phyloP scores from a whole-genome alignment of 352 stramenopile genomes.

The Phytophthora uliginosa region DNA sequence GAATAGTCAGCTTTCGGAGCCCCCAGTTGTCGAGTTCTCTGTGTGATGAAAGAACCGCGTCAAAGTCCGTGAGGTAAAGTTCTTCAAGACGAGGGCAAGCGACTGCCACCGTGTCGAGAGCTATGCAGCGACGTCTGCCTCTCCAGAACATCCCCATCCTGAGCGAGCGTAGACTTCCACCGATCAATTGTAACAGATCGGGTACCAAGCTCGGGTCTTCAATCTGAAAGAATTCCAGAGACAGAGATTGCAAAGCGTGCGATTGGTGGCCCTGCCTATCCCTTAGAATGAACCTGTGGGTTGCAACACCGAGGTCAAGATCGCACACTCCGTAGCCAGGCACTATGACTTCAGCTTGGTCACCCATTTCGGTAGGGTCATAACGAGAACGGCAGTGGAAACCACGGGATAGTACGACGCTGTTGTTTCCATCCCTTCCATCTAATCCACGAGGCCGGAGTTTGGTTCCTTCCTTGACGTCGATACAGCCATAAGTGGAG shows the following conservation, averaged over 20 bases:
- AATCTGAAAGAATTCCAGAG: conserved; percentile 21
- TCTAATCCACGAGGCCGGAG: background rate
- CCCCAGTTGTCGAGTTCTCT: conserved; percentile 7
- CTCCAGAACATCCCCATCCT: background rate
- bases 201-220: conserved; percentile 7
- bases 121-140: background rate
- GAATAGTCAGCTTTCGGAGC: conserved; percentile 18
- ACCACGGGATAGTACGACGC: background rate
- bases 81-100: conserved; percentile 16
- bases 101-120: conserved; percentile 6
- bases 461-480: background rate
- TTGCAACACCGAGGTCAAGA: background rate
- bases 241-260: background rate
- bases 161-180: conserved; percentile 11
- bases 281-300: background rate
- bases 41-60: background rate
- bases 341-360: conserved; percentile 4
- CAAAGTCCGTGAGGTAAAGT: conserved; percentile 9
- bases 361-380: background rate
- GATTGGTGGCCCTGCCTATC: background rate
- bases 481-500: background rate
- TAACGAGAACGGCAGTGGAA: conserved; percentile 6
- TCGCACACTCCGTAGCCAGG: conserved; percentile 4
- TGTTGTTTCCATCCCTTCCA: background rate
- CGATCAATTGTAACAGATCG: conserved; percentile 5